A percentile compares a stretch with the other conserved stretches of the same genome.
These are phyloP conservation scores for Metschnikowia arizonensis DNA, from an alignment of 805 yeast species.

Conservation along the genomic window DNA sequence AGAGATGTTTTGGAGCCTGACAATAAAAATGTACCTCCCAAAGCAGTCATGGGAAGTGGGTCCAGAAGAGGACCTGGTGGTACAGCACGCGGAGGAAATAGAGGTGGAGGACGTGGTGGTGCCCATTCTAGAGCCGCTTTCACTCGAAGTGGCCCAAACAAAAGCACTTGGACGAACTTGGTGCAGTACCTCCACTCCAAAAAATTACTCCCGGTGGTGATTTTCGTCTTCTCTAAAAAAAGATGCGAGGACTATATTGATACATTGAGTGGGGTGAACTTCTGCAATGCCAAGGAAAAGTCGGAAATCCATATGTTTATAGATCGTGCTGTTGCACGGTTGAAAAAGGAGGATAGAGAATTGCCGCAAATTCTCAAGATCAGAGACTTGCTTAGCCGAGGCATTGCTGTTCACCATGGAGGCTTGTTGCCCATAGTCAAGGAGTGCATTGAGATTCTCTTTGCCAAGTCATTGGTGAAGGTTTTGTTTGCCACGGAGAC, in stretches of 20 bases:
- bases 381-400: slow-evolving; percentile 79
- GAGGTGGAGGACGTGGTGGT: slow-evolving; percentile 19
- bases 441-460: slow-evolving; percentile 87
- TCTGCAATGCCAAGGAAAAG: slow-evolving; percentile 78
- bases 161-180: slow-evolving; percentile 70
- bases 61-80: slow-evolving; percentile 44
- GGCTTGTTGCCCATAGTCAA: slow-evolving; percentile 90
- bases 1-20: slow-evolving; percentile 46
- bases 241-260: slow-evolving; percentile 92
- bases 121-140: slow-evolving; percentile 20
- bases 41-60: slow-evolving; percentile 35
- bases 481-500: slow-evolving; percentile 97
- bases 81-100: slow-evolving; percentile 42
- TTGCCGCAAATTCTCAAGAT: slow-evolving; percentile 86
- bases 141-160: slow-evolving; percentile 64
- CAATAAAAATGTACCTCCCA: slow-evolving; percentile 32
- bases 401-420: slow-evolving; percentile 95
- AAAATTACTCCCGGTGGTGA: slow-evolving; percentile 82
- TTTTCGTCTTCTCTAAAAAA: slow-evolving; percentile 90
- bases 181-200: slow-evolving; percentile 66
- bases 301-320: slow-evolving; percentile 92
- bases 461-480: slow-evolving; percentile 80
- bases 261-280: slow-evolving; percentile 66
- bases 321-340: slow-evolving; percentile 80
- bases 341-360: slow-evolving; percentile 87